Percentiles rank a stretch among this genome's conserved stretches.
Conservation (phyloP, 1,139 yeast genomes). For the Insectozyma bohioensis region DNA sequence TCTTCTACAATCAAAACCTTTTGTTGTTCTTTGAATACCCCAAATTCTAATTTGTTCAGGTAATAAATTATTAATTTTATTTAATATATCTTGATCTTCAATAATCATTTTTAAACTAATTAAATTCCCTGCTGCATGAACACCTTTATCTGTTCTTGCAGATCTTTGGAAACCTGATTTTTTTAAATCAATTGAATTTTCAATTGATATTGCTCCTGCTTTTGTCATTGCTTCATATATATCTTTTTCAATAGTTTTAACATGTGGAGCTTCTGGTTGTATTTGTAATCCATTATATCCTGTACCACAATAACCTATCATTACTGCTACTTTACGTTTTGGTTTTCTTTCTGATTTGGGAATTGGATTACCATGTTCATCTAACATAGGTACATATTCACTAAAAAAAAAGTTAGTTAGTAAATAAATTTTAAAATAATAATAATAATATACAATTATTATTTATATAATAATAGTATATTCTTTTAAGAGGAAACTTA, state of each 20-base stretch:
- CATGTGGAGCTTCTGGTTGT: constrained; percentile 68
- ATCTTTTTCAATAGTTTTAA: constrained; percentile 90
- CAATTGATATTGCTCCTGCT: constrained; percentile 89
- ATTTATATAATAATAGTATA: no score
- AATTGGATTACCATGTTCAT: constrained; percentile 61
- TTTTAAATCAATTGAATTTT: constrained; percentile 86
- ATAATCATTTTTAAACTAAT: constrained; percentile 84
- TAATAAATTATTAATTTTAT: constrained; percentile 67
- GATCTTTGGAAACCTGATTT: constrained; percentile 93
- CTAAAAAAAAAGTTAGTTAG: constrained; percentile 28
- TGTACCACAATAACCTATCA: constrained; percentile 96
- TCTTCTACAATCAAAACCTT: constrained; percentile 91
- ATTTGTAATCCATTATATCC: constrained; percentile 98
- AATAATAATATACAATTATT: no score
- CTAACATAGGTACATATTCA: constrained; percentile 46
- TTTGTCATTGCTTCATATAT: constrained; percentile 78
- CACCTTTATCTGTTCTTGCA: constrained; percentile 98
- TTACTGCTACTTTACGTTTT: constrained; percentile 85
- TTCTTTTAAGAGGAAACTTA: constrained; percentile 42
- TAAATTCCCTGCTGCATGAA: constrained; percentile 97
- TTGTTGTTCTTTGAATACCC: constrained; percentile 90
- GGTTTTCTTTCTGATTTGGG: constrained; percentile 66
- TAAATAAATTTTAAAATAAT: constrained; percentile 9
- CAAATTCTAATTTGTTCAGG: constrained; percentile 90
- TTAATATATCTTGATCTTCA: constrained; percentile 77